Evolutionary conservation across 1,284 basidiomycete species (phyloP).

Genomic region (Schizophyllum commune): DNA sequence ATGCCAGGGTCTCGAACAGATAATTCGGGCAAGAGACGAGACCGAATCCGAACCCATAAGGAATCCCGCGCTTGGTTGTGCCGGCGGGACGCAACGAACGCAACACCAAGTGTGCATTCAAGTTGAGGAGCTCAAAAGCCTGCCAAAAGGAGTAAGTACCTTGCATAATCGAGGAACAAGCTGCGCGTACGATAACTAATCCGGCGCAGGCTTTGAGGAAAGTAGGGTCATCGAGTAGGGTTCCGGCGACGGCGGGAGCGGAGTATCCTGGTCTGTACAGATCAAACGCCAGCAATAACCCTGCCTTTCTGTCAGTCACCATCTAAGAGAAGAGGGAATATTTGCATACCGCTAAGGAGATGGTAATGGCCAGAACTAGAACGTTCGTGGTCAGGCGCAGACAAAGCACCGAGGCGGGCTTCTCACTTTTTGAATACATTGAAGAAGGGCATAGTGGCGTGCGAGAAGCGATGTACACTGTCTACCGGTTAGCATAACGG

Average conservation of each 20-base stretch:
- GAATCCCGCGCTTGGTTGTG: constrained; percentile 76
- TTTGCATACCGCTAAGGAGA: constrained; percentile 59
- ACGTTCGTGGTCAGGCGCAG: constrained; percentile 3
- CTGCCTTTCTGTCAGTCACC: constrained; percentile 22
- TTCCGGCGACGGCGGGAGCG: constrained; percentile 57
- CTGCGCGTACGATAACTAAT: constrained; percentile 66
- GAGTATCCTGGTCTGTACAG: constrained; percentile 73
- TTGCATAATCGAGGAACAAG: not conserved
- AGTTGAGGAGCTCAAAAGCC: constrained; percentile 86
- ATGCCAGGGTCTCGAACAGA: constrained; percentile 83
- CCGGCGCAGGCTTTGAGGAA: constrained; percentile 66
- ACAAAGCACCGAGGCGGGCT: not conserved
- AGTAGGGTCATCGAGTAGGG: constrained; percentile 55
- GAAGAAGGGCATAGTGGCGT: constrained; percentile 85
- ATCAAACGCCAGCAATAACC: constrained; percentile 69
- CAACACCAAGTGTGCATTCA: constrained; percentile 77
- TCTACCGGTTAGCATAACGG: not conserved
- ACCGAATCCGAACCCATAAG: constrained; percentile 82
- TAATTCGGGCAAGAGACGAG: constrained; percentile 91
- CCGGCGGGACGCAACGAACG: constrained; percentile 79
- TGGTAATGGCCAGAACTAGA: constrained; percentile 84
- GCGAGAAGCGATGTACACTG: constrained; percentile 90
- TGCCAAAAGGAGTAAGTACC: constrained; percentile 23
- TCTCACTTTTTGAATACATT: constrained; percentile 90
- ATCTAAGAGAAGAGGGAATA: constrained; percentile 5